Evolutionary conservation across 23 red algal genomes (phyloP), one percentile per base, ranked within the genome.

Genomic region (Agarophyton chilense): DNA sequence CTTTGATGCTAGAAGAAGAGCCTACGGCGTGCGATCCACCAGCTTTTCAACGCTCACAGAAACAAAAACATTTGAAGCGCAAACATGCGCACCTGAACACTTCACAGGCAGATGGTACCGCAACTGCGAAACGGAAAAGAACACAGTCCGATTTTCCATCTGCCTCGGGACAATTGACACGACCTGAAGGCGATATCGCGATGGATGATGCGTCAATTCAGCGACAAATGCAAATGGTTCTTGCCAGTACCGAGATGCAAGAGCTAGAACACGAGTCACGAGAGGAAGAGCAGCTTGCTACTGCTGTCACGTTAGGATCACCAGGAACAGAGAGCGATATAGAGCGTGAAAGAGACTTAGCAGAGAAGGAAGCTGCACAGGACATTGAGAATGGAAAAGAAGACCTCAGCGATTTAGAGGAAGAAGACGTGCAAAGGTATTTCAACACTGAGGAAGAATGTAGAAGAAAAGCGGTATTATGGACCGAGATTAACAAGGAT

Each of bases 401-500:
- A 43, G 91, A 94, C 38, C 81, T 94, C 12, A 87, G 92, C 46
- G 94, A 96, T 41, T 70, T 96, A 26, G 93, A 95, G 42, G 93
- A 95, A 36, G 94, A 96, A 49, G 94, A 96, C 22, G 43, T 79
- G 19, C 67, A 64, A 10, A 79, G 49, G 24, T 96, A 92, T 65
- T 77, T 96, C 22, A 82, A 81, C 74, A 93, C 84, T 41, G 87
- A 92, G 46, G 87, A 92, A 60, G 94, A 96, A 75, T 85, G 57
- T 38, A 57, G 66, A 43, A 58, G 42, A 56, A 96, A 96, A 86
- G 74, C 47, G 49, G 87, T 72, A 33, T 12, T 92, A 16, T 96
- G 94, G 94, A 92, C 94, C 17, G 89, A 89, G 55, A 64, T 82
- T 8, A 89, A 96, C 79, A 84, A 80, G 18, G 94, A 96, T 31